These are phyloP conservation scores for Heliamphora pulchella DNA, from an alignment of 179 eudicot species.

Conservation along the genomic window DNA sequence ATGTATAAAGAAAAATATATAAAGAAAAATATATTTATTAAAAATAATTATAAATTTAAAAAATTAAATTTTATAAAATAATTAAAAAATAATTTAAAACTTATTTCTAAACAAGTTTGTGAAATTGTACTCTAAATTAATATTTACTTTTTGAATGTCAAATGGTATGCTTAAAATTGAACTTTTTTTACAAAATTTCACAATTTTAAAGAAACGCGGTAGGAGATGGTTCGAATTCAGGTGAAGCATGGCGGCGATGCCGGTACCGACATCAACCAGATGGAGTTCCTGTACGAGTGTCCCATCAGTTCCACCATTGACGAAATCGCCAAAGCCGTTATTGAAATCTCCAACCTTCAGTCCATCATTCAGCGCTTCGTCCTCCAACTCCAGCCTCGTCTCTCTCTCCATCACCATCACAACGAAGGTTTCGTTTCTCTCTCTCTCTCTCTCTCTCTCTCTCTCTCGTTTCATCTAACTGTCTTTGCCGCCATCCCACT, in stretches of 20 bases:
- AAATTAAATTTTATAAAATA: too few relatives aligned
- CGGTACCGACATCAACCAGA: neutral
- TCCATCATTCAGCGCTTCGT: neutral
- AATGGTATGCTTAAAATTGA: too few relatives aligned
- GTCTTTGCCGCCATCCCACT: neutral
- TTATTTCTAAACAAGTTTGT: too few relatives aligned
- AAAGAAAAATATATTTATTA: too few relatives aligned
- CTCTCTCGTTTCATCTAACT: neutral
- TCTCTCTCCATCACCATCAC: slow-evolving; percentile 2
- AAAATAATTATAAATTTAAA: too few relatives aligned
- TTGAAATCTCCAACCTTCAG: slow-evolving; percentile 9
- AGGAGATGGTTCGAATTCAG: slow-evolving; percentile 12
- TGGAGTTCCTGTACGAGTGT: slow-evolving; percentile 9
- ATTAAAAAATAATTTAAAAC: too few relatives aligned
- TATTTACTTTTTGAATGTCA: too few relatives aligned
- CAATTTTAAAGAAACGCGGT: neutral
- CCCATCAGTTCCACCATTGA: slow-evolving; percentile 1
- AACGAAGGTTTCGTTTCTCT: neutral
- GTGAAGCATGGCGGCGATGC: slow-evolving; percentile 10
- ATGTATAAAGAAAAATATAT: too few relatives aligned
- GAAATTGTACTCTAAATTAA: too few relatives aligned
- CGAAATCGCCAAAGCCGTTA: slow-evolving; percentile 8
- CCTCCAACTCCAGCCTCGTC: slow-evolving; percentile 2
- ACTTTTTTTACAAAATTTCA: too few relatives aligned
- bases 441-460: slow-evolving; percentile 3